Percentiles rank a stretch among this genome's conserved stretches.
Evolutionary conservation across 352 stramenopile genomes (phyloP).

Genomic region (Pythium periplocum): DNA sequence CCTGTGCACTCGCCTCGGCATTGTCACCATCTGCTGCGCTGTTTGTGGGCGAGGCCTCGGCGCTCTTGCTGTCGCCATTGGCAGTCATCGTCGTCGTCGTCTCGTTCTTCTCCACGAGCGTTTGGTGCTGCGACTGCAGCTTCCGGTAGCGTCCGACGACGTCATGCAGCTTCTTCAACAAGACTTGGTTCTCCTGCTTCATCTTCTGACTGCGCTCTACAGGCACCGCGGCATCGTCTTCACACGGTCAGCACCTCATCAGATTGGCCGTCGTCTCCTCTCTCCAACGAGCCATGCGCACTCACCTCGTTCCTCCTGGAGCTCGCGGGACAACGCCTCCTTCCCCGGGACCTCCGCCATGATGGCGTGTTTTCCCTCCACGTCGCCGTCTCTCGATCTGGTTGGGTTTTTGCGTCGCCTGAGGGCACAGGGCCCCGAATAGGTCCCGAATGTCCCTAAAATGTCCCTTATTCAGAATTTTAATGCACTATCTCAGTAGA

Average conservation of each 20-base stretch:
- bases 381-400: not conserved
- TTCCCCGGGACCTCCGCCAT: conserved; percentile 14
- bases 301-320: conserved; percentile 17
- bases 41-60: conserved; percentile 13
- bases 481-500: too few relatives aligned
- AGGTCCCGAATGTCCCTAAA: too few relatives aligned
- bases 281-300: not conserved
- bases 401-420: too few relatives aligned
- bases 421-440: too few relatives aligned
- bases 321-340: conserved; percentile 8
- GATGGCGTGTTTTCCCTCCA: not conserved
- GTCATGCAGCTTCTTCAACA: conserved; percentile 52
- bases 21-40: conserved; percentile 2
- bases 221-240: not conserved
- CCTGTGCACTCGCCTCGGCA: conserved; percentile 4
- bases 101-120: conserved; percentile 22
- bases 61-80: conserved; percentile 3
- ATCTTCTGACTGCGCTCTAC: conserved; percentile 27
- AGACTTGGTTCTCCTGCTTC: conserved; percentile 50
- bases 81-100: conserved; percentile 1
- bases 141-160: conserved; percentile 46
- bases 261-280: not conserved
- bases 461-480: too few relatives aligned
- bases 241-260: conserved; percentile 3
- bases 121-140: conserved; percentile 46